Base-by-base conservation (phyloP, 2,329 filamentous ascomycete genomes). In the Fusarium chuoi region DNA sequence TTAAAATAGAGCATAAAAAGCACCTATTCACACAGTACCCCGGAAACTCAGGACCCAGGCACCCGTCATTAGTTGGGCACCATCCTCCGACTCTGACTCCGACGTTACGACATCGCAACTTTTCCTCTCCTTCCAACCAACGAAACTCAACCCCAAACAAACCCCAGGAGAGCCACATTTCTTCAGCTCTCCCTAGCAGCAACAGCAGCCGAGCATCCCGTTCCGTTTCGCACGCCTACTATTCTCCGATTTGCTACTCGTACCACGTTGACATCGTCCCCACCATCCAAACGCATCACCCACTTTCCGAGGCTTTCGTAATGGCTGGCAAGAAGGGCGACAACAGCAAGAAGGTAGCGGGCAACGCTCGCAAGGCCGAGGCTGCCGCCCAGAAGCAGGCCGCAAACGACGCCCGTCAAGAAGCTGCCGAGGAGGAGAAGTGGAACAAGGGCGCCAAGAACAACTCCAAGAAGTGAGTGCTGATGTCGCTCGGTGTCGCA, bases 321-420 rank as follows among this genome's bases (percentile, higher is more conserved):
- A 95, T 95, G 93, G 92, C 87, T 35, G 89, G 88, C 77, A 94
- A 93, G 84, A 95, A 93, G 83, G 89, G 86, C 61, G 95, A 97
- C 73, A 94, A 93, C 84, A 92, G 88, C 82, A 98, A 98, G 85
- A 98, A 98, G 87, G 94, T 85, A 6, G 90, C 92, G 14, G 96
- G 96, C 74, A 94, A 98, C 83, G 95, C 95, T 72, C 90, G 94
- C 84, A 98, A 99, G 88, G 95, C 95, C 72, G 95, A 98, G 55
- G 92, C 91, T 7, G 96, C 95, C 3, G 93, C 94, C 14, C 85
- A 89, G 64, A 98, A 98, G 84, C 88, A 91, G 67, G 94, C 94
- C 0, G 90, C 83, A 7, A 91, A 92, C 68, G 89, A 94, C 44
- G 85, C 88, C 42, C 92, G 92, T 83, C 89, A 87, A 61, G 90